These are phyloP conservation scores for Kuraishia hungarica DNA, from an alignment of 805 yeast species.

Conservation along the genomic window DNA sequence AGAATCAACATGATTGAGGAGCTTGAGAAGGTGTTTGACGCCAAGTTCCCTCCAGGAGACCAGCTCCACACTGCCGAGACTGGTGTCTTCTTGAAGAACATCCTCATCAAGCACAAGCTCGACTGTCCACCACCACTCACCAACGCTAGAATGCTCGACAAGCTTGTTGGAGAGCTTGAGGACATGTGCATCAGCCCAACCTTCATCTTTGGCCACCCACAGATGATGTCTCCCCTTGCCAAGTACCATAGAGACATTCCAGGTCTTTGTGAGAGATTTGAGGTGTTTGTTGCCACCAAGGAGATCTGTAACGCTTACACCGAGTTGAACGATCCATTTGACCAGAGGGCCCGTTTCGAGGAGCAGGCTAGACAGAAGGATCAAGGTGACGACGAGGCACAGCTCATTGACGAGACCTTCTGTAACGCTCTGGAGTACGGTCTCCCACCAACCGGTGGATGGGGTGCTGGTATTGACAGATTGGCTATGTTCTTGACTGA, in stretches of 20 bases:
- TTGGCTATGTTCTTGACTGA: slow-evolving; percentile 96
- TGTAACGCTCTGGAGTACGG: slow-evolving; percentile 97
- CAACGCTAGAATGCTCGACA: slow-evolving; percentile 98
- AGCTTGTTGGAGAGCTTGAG: slow-evolving; percentile 94
- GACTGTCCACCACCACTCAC: slow-evolving; percentile 89
- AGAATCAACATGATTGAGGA: slow-evolving; percentile 96
- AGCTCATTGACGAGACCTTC: slow-evolving; percentile 92
- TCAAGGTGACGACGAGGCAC: slow-evolving; percentile 99
- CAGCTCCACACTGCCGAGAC: slow-evolving; percentile 91
- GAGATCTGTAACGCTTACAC: slow-evolving; percentile 98
- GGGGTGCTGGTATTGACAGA: slow-evolving; percentile 99
- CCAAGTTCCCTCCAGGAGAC: slow-evolving; percentile 93
- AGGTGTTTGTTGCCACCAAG: slow-evolving; percentile 96
- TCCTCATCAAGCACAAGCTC: slow-evolving; percentile 70
- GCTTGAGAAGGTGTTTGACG: slow-evolving; percentile 77
- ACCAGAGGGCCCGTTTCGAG: slow-evolving; percentile 94
- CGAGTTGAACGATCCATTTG: slow-evolving; percentile 97
- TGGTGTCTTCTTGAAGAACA: slow-evolving; percentile 76
- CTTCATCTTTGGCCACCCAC: slow-evolving; percentile 97
- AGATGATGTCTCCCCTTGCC: slow-evolving; percentile 99
- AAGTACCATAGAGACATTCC: slow-evolving; percentile 88
- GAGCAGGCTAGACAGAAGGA: slow-evolving; percentile 98
- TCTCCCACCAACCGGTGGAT: slow-evolving; percentile 98
- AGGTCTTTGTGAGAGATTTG: slow-evolving; percentile 97
- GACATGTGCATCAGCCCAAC: slow-evolving; percentile 95